Conservation (phyloP, 202 grass and related monocot species). For the Saccharum hybrid region DNA sequence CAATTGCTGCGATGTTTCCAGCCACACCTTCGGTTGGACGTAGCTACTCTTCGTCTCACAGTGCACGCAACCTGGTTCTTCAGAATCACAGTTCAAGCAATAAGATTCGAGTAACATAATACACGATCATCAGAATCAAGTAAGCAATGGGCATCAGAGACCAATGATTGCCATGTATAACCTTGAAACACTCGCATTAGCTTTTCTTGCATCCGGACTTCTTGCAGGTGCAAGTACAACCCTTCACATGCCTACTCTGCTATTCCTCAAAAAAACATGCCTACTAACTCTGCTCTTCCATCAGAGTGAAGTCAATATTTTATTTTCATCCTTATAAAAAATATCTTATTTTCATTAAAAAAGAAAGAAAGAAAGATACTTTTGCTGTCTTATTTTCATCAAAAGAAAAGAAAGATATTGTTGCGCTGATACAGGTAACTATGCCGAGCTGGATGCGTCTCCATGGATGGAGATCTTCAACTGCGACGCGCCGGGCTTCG, state of each 20-base stretch:
- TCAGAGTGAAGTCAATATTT: background rate
- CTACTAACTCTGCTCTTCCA: background rate
- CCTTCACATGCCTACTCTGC: slow-evolving; percentile 18
- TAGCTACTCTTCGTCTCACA: background rate
- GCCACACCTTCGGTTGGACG: background rate
- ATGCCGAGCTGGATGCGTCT: background rate
- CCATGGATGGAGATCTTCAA: background rate
- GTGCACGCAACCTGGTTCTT: slow-evolving; percentile 36
- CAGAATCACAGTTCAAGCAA: slow-evolving; percentile 1
- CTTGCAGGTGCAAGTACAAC: slow-evolving; percentile 45
- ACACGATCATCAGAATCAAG: background rate
- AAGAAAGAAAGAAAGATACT: background rate
- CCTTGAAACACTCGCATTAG: slow-evolving; percentile 50
- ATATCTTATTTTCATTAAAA: background rate
- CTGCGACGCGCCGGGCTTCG: slow-evolving; percentile 13
- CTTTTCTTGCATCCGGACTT: slow-evolving; percentile 44
- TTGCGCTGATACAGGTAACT: background rate
- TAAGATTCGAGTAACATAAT: background rate
- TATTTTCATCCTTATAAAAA: too few relatives aligned
- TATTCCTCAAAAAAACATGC: too few relatives aligned
- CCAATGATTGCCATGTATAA: background rate
- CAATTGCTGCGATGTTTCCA: background rate
- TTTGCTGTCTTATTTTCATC: too few relatives aligned
- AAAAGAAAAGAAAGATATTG: too few relatives aligned
- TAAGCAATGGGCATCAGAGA: background rate